Conservation (phyloP, 345 rosid species). For the Triadica sebifera region DNA sequence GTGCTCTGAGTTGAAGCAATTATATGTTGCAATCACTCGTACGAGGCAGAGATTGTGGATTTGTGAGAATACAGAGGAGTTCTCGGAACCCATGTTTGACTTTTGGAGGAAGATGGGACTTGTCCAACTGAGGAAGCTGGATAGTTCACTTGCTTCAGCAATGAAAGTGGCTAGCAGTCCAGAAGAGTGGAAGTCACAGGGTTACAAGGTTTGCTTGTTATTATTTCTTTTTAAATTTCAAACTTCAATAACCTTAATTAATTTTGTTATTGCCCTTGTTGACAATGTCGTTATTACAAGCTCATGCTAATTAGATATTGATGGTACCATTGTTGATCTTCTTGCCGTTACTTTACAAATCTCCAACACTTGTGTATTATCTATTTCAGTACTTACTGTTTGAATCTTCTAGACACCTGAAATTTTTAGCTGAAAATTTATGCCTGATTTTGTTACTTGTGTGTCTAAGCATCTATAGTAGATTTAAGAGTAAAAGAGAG, state of each 20-base stretch:
- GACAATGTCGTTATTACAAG: constrained; percentile 7
- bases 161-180: constrained; percentile 47
- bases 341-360: too few relatives aligned
- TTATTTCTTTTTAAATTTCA: not conserved
- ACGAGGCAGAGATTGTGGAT: constrained; percentile 58
- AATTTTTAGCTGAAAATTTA: too few relatives aligned
- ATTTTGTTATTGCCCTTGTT: constrained; percentile 27
- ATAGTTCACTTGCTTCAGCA: constrained; percentile 36
- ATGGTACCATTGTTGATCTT: too few relatives aligned
- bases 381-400: too few relatives aligned
- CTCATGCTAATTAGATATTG: too few relatives aligned
- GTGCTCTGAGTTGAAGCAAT: constrained; percentile 50
- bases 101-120: constrained; percentile 38
- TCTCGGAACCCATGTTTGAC: constrained; percentile 38
- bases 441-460: too few relatives aligned
- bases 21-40: constrained; percentile 51
- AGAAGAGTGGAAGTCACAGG: constrained; percentile 49
- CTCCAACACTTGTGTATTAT: too few relatives aligned
- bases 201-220: constrained; percentile 36
- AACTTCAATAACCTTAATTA: constrained; percentile 1
- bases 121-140: constrained; percentile 35
- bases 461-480: too few relatives aligned
- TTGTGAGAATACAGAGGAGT: constrained; percentile 41
- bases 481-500: too few relatives aligned
- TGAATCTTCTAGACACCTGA: too few relatives aligned